Evolutionary conservation across 768 basidiomycete species (phyloP), one percentile per base, ranked within the genome.

Genomic region (Tulasnella sp.): DNA sequence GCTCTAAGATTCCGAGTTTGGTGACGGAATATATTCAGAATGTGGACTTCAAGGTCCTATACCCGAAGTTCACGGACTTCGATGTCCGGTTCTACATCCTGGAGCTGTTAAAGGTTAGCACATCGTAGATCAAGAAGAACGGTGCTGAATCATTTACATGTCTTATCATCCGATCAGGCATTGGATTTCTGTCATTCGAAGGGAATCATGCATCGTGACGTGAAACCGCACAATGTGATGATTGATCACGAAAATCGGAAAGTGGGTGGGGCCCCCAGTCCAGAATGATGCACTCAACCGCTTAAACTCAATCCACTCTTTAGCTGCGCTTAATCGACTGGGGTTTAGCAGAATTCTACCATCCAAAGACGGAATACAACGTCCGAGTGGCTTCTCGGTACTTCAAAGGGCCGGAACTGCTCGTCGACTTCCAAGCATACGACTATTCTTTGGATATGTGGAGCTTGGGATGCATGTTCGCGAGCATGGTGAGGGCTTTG

Each of bases 261-360:
- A 76, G 78, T 84, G 60, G 66, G 77, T 63, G 38, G 34, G 15
- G 8, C 5, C 21, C 30, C 43, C 19, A 22, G 25, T 24, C 48
- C 30, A 22, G 9, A 17, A 49, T 48, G 19, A 17, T 27, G 42
- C 1, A 43, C 25, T 49, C 31, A 19, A 44, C 29, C 42, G 30
- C 21, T 60, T 17, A 60, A 15, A 31, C 8, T 21, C 19, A 5
- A 10, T 12, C 17, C 42, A n/a, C 38, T 30, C 12, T 45, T 22
- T 62, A 79, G 79, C 66, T 80, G 49, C 72, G 76, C 24, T 68
- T 86, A 60, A 86, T 85, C 62, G 84, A 86, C 70, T 86, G 84
- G 84, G 84, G 84, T 31, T 69, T 86, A 56, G 84, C 83, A 34
- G 84, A 86, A 67, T 86, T 86, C 69, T 86, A 85, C 67, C 82